phyloP scores from a whole-genome alignment of 176 grass and related monocot genomes.

The Leersia perrieri region DNA sequence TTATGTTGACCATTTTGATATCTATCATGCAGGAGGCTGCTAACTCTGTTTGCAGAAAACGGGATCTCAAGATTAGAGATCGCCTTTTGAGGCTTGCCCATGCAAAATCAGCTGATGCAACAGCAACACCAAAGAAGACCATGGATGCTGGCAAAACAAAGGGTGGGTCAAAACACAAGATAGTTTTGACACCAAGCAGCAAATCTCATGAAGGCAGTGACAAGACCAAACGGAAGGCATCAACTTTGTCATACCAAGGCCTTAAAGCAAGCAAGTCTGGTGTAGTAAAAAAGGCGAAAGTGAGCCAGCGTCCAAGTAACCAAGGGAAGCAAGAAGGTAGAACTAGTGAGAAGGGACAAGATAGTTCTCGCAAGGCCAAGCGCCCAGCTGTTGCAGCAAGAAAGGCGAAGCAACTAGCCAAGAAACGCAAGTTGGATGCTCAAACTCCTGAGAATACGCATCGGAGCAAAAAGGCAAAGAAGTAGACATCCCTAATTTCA shows the following conservation, averaged over 20 bases:
- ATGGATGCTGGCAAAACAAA: constrained; percentile 14
- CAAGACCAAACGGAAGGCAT: constrained; percentile 41
- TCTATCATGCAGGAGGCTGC: constrained; percentile 59
- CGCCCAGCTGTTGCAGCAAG: constrained; percentile 78
- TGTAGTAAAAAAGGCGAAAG: constrained; percentile 55
- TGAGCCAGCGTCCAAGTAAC: constrained; percentile 24
- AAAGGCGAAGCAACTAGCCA: constrained; percentile 67
- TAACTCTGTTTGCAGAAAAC: constrained; percentile 50
- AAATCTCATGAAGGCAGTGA: constrained; percentile 28
- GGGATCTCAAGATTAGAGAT: constrained; percentile 59
- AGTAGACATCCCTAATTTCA: constrained; percentile 17
- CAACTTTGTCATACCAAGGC: constrained; percentile 74
- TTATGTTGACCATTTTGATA: background rate
- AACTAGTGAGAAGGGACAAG: constrained; percentile 12
- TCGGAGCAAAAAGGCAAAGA: constrained; percentile 65
- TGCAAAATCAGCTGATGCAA: constrained; percentile 50
- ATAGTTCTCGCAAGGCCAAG: constrained; percentile 38
- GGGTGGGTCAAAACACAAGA: constrained; percentile 20
- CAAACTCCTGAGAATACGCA: constrained; percentile 58
- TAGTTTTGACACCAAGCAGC: constrained; percentile 18
- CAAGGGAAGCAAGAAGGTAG: constrained; percentile 41
- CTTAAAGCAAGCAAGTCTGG: constrained; percentile 69
- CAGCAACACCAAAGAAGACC: constrained; percentile 29
- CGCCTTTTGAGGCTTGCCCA: constrained; percentile 65
- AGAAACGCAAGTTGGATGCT: constrained; percentile 66